phyloP scores from a whole-genome alignment of 306 rosid genomes.

The Ammopiptanthus mongolicus region DNA sequence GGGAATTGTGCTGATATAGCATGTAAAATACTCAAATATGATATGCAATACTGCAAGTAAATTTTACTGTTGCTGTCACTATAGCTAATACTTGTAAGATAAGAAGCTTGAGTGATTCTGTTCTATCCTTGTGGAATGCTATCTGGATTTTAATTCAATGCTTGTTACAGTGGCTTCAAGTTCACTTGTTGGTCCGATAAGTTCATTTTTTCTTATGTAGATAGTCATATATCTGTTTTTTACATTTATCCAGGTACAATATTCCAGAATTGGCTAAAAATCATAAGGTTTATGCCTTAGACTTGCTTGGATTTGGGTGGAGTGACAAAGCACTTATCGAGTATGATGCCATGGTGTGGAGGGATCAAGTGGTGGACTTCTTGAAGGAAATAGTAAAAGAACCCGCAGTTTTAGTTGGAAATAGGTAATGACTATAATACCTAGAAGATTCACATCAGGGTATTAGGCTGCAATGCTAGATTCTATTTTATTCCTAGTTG shows the following conservation, averaged over 20 bases:
- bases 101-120: neutral
- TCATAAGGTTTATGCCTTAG: conserved; percentile 87
- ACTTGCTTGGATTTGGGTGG: conserved; percentile 97
- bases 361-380: conserved; percentile 85
- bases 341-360: conserved; percentile 93
- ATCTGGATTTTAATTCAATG: neutral
- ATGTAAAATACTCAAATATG: neutral
- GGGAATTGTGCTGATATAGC: neutral
- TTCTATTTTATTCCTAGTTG: neutral
- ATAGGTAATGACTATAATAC: conserved; percentile 46
- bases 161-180: neutral
- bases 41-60: neutral
- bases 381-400: conserved; percentile 86
- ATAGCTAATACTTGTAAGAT: neutral
- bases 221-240: neutral
- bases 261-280: conserved; percentile 87
- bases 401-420: conserved; percentile 80
- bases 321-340: conserved; percentile 92
- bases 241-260: conserved; percentile 56
- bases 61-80: neutral
- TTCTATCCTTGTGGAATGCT: conserved; percentile 9
- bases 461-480: neutral
- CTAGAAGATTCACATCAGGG: neutral
- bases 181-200: neutral
- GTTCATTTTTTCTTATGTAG: neutral